These are phyloP conservation scores for Penicillium egyptiacum DNA, from an alignment of 495 filamentous ascomycete genomes.

Conservation along the genomic window DNA sequence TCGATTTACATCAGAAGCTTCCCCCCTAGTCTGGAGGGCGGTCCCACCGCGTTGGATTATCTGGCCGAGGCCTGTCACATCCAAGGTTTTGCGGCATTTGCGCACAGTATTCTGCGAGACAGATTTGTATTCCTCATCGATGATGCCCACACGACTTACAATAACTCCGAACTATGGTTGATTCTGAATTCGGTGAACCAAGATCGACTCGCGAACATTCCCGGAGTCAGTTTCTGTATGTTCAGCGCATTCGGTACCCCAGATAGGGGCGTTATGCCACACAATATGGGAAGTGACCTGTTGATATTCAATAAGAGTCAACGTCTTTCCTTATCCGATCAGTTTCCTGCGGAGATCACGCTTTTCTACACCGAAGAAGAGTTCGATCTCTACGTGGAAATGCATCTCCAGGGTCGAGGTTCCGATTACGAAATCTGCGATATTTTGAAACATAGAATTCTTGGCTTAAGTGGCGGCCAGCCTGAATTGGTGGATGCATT, in stretches of 20 bases:
- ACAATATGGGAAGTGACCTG: not conserved
- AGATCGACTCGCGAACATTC: not conserved
- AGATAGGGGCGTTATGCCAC: not conserved
- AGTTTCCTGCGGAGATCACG: not conserved
- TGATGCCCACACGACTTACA: not conserved
- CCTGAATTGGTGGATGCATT: not conserved
- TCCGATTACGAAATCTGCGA: not conserved
- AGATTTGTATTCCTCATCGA: not conserved
- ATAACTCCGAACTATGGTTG: not conserved
- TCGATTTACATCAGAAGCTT: not conserved
- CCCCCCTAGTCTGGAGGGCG: not conserved
- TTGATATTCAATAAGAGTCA: not conserved
- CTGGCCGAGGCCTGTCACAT: not conserved
- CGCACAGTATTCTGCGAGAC: not conserved
- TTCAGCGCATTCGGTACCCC: not conserved
- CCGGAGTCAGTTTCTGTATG: not conserved
- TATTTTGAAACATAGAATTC: not conserved
- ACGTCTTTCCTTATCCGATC: not conserved
- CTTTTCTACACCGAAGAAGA: not conserved
- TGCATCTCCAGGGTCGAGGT: not conserved
- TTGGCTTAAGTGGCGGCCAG: not conserved
- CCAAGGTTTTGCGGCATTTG: not conserved
- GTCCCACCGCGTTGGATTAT: not conserved
- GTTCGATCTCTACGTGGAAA: not conserved
- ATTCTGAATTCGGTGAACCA: not conserved